These are phyloP conservation scores for Jimgerdemannia flammicorona DNA, from an alignment of 192 early-diverging fungal species.

Conservation along the genomic window DNA sequence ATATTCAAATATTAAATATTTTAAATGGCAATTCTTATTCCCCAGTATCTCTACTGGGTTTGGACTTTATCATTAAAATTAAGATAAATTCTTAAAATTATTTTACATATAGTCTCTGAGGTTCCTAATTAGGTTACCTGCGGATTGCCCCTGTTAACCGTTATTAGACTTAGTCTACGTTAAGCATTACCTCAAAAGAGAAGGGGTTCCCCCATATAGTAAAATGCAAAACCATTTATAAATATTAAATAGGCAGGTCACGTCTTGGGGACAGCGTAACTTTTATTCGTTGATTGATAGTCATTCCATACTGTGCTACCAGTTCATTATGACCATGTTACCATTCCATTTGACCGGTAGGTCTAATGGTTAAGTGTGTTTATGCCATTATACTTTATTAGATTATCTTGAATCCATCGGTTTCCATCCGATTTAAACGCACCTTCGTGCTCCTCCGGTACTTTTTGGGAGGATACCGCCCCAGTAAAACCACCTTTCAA, in stretches of 20 bases:
- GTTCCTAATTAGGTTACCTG: constrained; percentile 33
- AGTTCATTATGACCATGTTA: constrained; percentile 61
- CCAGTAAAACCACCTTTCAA: constrained; percentile 60
- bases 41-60: no score
- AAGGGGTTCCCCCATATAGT: no score
- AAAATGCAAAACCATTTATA: no score
- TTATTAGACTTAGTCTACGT: no score
- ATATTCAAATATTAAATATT: no score
- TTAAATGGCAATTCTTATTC: no score
- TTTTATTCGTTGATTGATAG: constrained; percentile 62
- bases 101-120: constrained; percentile 30
- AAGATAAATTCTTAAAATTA: no score
- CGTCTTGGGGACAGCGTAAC: no score
- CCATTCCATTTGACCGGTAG: constrained; percentile 36
- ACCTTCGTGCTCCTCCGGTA: constrained; percentile 61
- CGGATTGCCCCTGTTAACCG: no score
- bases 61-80: constrained; percentile 10
- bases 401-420: constrained; percentile 36
- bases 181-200: not conserved
- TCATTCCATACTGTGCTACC: constrained; percentile 53
- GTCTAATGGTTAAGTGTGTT: constrained; percentile 43
- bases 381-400: constrained; percentile 40
- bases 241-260: no score
- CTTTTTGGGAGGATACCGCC: constrained; percentile 57
- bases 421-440: constrained; percentile 44